Percentiles rank a stretch among this genome's conserved stretches.
phyloP scores from a whole-genome alignment of 2,329 filamentous ascomycete genomes.

The Clonostachys byssicola region DNA sequence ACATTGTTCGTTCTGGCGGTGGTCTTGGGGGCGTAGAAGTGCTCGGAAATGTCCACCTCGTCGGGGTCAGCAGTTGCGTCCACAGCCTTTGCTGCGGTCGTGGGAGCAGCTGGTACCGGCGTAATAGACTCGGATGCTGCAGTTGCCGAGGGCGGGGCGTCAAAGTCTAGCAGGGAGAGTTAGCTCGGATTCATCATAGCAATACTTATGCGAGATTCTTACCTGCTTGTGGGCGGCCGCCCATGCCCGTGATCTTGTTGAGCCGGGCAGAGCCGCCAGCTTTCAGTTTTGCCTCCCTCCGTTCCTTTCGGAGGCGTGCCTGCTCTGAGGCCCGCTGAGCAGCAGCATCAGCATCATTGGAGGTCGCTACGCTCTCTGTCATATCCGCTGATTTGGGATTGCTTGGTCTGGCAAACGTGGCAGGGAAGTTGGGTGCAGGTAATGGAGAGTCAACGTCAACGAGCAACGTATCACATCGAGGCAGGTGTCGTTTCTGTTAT shows the following conservation, averaged over 20 bases:
- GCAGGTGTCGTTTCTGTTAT: no score
- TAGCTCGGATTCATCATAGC: not conserved
- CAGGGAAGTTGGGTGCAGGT: no score
- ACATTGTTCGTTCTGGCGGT: conserved; percentile 20
- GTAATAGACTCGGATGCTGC: conserved; percentile 8
- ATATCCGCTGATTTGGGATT: conserved; percentile 15
- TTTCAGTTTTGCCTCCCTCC: conserved; percentile 74
- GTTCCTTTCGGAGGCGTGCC: conserved; percentile 72
- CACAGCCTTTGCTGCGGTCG: conserved; percentile 16
- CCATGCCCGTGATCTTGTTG: conserved; percentile 71
- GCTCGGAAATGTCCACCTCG: conserved; percentile 75
- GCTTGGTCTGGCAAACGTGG: not conserved
- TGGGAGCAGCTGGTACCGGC: conserved; percentile 21
- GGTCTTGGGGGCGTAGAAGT: conserved; percentile 57
- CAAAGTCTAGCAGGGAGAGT: conserved; percentile 1
- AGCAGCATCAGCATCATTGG: conserved; percentile 42
- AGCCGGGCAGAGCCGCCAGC: conserved; percentile 66
- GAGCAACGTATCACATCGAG: no score
- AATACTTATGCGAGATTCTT: conserved; percentile 7
- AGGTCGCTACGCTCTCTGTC: conserved; percentile 28
- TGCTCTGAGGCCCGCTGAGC: conserved; percentile 56
- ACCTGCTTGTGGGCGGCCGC: conserved; percentile 33
- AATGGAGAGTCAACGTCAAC: no score
- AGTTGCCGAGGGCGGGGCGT: not conserved
- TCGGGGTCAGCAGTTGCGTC: conserved; percentile 57